phyloP scores from a whole-genome alignment of 2,329 filamentous ascomycete species.

The Remersonia thermophila region DNA sequence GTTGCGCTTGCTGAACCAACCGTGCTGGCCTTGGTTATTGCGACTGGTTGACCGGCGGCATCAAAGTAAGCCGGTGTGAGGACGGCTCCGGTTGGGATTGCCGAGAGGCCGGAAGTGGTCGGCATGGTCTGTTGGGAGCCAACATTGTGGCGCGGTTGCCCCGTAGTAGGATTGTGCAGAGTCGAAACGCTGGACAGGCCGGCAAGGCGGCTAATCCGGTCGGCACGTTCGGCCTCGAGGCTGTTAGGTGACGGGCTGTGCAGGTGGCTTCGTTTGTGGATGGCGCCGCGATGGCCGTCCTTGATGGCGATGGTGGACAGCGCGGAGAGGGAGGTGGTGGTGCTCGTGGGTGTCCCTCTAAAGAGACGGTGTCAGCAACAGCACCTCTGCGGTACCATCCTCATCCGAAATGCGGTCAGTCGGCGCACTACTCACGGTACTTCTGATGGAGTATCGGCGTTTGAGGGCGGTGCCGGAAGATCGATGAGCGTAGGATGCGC shows the following conservation, averaged over 20 bases:
- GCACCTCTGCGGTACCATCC: too few species aligned
- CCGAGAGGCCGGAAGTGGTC: constrained; percentile 18
- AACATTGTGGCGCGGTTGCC: too few species aligned
- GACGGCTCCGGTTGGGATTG: background rate
- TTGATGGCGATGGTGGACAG: constrained; percentile 93
- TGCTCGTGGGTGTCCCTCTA: constrained; percentile 85
- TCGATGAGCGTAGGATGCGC: too few species aligned
- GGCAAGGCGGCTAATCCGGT: too few species aligned
- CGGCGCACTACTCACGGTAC: too few species aligned
- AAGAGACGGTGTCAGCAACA: background rate
- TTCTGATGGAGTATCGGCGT: too few species aligned
- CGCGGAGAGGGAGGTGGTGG: constrained; percentile 81
- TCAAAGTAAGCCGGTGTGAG: constrained; percentile 58
- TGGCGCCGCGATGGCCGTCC: constrained; percentile 78
- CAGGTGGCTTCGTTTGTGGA: constrained; percentile 47
- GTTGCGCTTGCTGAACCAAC: constrained; percentile 86
- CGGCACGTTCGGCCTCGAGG: constrained; percentile 33
- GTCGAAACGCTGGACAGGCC: background rate
- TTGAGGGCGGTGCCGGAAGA: too few species aligned
- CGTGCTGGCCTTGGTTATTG: constrained; percentile 68
- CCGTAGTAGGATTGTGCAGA: background rate
- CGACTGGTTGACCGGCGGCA: constrained; percentile 54
- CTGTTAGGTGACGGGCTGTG: constrained; percentile 43
- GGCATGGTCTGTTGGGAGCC: too few species aligned
- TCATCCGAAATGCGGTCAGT: too few species aligned